Evolutionary conservation across 1,139 yeast species (phyloP), one percentile per base, ranked within the genome.

Genomic region (Blastobotrys buckinghamii): DNA sequence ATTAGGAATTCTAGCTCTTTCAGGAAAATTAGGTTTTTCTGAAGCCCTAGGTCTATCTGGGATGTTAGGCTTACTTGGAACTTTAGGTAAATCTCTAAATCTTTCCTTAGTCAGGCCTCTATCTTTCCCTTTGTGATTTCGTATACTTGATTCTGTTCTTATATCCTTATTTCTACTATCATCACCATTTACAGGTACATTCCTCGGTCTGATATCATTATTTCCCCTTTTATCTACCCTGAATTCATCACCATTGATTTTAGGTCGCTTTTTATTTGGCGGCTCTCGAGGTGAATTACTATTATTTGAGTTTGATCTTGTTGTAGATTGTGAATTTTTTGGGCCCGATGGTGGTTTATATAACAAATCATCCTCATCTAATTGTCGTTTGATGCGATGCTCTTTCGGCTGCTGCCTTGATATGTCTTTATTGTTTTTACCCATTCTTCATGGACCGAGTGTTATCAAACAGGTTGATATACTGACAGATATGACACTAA

Each of bases 261-360:
- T n/a, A n/a, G n/a, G n/a, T n/a, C n/a, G n/a, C n/a, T n/a, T n/a
- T n/a, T n/a, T n/a, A n/a, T n/a, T n/a, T n/a, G n/a, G n/a, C n/a
- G 32, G 32, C 12, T 20, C 24, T 32, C 32, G 10, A 20, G 32
- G 42, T 22, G 8, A 22, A 15, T 39, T 22, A 10, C 30, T 9
- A 17, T 37, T 37, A 9, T 7, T 15, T 8, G 15, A 13, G 39
- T 36, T 26, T 36, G 35, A 26, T 26, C 3, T 20, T 39, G 16
- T 6, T 16, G 20, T 16, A 34, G n/a, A 27, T 12, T 27, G 4
- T 26, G 19, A 27, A 6, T 15, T 30, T 24, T 40, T 40, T 5
- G 42, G 44, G 6, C 45, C 45, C 6, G 26, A n/a, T 19, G 45
- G 45, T n/a, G 45, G 40, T 12, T 29, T 34, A 15, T 42, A 34